Evolutionary conservation across 805 yeast genomes (phyloP), one percentile per base, ranked within the genome.

Genomic region (Komagataella mondaviorum): DNA sequence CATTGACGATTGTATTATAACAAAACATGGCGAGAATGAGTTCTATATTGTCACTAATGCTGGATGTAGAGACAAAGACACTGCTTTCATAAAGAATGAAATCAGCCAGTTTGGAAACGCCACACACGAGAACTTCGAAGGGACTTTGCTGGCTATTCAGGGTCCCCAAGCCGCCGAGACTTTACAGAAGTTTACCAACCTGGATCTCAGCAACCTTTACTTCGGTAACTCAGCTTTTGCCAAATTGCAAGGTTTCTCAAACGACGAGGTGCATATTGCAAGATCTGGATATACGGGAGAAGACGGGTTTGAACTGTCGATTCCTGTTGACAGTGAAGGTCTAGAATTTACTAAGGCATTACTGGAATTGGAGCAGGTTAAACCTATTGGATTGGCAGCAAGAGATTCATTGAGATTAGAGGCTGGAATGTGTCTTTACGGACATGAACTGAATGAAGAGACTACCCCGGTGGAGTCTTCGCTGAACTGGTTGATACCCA

Each of bases 211-310:
- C 6, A 69, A 73, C 51, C 69, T 93, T 52, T 78, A 76, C 55
- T 93, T 93, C 64, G 98, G 98, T 50, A 75, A 79, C 59, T 75
- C 84, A 10, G 70, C 69, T 45, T 78, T 72, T 59, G 67, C 77
- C 51, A 66, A 66, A 30, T 63, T 75, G 36, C 63, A 75, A 18
- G 68, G 71, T 2, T 70, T 65, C 60, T 71, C 68, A 51, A 62
- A 65, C 54, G 65, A 69, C 24, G 70, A 72, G 49, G 72, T 85
- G 50, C 95, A 89, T 62, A 75, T 89, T n/a, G 86, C 96, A 3
- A 82, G 99, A 67, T 87, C 95, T 22, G 99, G 99, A 2, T 93
- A 93, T 71, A 93, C 99, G 6, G 99, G 99, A 17, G 99, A 93
- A 68, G 99, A 93, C 65, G 99, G 99, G 1, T 91, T 93, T 66